phyloP scores from a whole-genome alignment of 2,329 filamentous ascomycete species.

The Neonectria magnoliae region DNA sequence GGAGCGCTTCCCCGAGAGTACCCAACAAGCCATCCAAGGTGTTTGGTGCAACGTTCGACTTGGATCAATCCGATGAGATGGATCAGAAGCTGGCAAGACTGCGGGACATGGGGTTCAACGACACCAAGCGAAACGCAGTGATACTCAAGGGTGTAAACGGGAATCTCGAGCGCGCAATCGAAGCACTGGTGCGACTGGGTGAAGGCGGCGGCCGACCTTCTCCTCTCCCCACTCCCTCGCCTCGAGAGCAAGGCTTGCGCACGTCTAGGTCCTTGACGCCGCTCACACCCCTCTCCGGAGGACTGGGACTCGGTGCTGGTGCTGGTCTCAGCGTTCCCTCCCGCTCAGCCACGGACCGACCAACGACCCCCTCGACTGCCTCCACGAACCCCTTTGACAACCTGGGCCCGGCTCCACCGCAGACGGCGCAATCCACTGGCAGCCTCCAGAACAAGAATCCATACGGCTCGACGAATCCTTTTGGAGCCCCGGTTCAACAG shows the following conservation, averaged over 20 bases:
- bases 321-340: slow-evolving; percentile 47
- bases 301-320: slow-evolving; percentile 44
- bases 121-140: slow-evolving; percentile 82
- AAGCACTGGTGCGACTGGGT: slow-evolving; percentile 83
- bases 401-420: slow-evolving; percentile 63
- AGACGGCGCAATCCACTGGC: slow-evolving; percentile 73
- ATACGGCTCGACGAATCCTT: slow-evolving; percentile 72
- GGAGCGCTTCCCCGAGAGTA: slow-evolving; percentile 51
- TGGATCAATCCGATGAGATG: slow-evolving; percentile 64
- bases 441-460: slow-evolving; percentile 67
- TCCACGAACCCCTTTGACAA: slow-evolving; percentile 77
- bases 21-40: slow-evolving; percentile 73
- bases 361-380: slow-evolving; percentile 54
- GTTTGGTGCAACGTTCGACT: slow-evolving; percentile 75
- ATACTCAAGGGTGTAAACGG: slow-evolving; percentile 86
- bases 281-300: slow-evolving; percentile 51
- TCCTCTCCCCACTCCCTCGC: slow-evolving; percentile 49
- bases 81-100: slow-evolving; percentile 82
- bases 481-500: slow-evolving; percentile 61
- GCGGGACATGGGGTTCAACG: slow-evolving; percentile 90
- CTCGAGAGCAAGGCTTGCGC: slow-evolving; percentile 60
- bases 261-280: slow-evolving; percentile 65
- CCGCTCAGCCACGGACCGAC: slow-evolving; percentile 45
- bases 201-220: slow-evolving; percentile 66
- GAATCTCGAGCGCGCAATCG: slow-evolving; percentile 86